A percentile compares a stretch with the other conserved stretches of the same genome.
These are phyloP conservation scores for Lepraria neglecta DNA, from an alignment of 495 filamentous ascomycete genomes.

Conservation along the genomic window DNA sequence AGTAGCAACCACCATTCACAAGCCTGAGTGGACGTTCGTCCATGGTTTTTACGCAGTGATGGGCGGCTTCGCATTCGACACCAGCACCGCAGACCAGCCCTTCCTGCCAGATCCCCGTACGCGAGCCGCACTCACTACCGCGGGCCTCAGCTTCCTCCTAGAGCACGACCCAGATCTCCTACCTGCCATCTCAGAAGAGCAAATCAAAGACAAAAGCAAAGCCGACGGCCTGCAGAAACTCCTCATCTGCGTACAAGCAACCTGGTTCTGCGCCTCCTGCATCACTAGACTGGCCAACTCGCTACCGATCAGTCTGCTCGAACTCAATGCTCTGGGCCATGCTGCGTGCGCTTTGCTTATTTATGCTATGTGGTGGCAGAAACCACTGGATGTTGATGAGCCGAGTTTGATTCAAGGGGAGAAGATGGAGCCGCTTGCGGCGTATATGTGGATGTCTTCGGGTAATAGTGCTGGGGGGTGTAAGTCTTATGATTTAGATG, in stretches of 20 bases:
- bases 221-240: conserved; percentile 33
- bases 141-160: not conserved
- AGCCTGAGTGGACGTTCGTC: conserved; percentile 32
- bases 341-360: conserved; percentile 37
- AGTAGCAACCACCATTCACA: too few relatives aligned
- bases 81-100: conserved; percentile 20
- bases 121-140: not conserved
- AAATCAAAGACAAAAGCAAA: conserved; percentile 41
- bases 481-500: not conserved
- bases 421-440: not conserved
- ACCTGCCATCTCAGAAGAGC: conserved; percentile 22
- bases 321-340: conserved; percentile 29
- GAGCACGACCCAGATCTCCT: not conserved
- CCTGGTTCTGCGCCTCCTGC: conserved; percentile 31
- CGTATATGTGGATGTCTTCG: not conserved
- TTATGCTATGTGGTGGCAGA: conserved; percentile 40
- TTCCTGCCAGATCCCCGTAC: conserved; percentile 16
- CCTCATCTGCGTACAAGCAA: conserved; percentile 32
- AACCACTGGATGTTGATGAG: conserved; percentile 35
- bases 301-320: not conserved
- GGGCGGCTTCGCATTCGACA: conserved; percentile 36
- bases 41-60: conserved; percentile 40
- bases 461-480: fast-evolving
- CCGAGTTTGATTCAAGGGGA: conserved; percentile 20
- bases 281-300: not conserved